These are phyloP conservation scores for Grosmannia clavigera DNA, from an alignment of 2,329 filamentous ascomycete genomes.

Conservation along the genomic window DNA sequence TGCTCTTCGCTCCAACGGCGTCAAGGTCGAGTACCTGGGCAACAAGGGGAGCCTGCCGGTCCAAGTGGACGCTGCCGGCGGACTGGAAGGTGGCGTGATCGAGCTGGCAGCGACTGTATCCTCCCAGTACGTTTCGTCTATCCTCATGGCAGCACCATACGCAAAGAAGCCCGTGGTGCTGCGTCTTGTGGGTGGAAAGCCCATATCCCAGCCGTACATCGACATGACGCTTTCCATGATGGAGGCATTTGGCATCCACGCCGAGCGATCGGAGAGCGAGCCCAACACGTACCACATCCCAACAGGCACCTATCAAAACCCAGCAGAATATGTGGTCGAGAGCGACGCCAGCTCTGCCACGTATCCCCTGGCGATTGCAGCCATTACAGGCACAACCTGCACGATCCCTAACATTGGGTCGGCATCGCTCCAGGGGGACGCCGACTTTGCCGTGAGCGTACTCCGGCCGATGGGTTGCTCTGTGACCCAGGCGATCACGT, in stretches of 20 bases:
- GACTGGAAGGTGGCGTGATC: constrained; percentile 76
- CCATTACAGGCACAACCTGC: constrained; percentile 90
- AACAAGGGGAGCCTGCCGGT: constrained; percentile 74
- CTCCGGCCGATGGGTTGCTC: constrained; percentile 85
- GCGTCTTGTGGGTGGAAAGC: constrained; percentile 85
- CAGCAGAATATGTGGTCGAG: constrained; percentile 77
- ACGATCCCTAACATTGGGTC: constrained; percentile 95
- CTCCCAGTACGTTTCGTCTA: constrained; percentile 96
- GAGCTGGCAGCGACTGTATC: constrained; percentile 90
- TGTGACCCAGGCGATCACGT: constrained; percentile 71
- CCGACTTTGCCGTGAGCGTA: constrained; percentile 83
- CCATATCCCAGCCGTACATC: constrained; percentile 93
- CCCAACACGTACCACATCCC: constrained; percentile 91
- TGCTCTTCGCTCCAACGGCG: constrained; percentile 74
- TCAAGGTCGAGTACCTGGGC: constrained; percentile 77
- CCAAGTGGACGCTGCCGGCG: constrained; percentile 67
- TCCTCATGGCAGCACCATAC: constrained; percentile 94
- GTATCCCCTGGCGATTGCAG: constrained; percentile 86
- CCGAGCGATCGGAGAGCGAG: constrained; percentile 63
- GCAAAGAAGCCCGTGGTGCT: constrained; percentile 89
- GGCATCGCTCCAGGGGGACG: constrained; percentile 84
- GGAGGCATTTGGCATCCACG: constrained; percentile 75
- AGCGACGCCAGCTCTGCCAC: constrained; percentile 97
- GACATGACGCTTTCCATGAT: constrained; percentile 99
- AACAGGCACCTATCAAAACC: constrained; percentile 70